phyloP scores from a whole-genome alignment of 176 grass and related monocot species.

The Pharus latifolius region DNA sequence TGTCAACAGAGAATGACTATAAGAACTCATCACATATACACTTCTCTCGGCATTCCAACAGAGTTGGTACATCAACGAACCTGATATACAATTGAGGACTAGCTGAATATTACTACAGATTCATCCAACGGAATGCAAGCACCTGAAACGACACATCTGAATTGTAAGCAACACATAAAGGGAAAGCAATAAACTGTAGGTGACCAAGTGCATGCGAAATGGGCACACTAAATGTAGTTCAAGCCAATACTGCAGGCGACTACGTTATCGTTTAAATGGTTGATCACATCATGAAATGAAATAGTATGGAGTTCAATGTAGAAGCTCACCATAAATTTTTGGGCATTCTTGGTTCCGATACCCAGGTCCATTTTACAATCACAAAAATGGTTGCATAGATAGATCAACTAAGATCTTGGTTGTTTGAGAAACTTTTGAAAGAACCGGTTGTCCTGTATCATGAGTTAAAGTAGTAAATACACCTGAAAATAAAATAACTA shows the following conservation, averaged over 20 bases:
- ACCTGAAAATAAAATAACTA: neutral
- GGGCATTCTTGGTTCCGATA: neutral
- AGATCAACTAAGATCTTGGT: constrained; percentile 14
- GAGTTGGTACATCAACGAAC: neutral
- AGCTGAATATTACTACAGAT: neutral
- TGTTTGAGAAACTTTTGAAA: constrained; percentile 54
- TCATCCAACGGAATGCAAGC: neutral
- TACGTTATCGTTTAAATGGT: neutral
- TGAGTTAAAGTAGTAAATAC: constrained; percentile 16
- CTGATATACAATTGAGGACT: neutral
- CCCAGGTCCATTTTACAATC: neutral
- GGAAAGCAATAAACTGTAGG: neutral
- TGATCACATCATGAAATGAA: neutral
- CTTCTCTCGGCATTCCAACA: neutral
- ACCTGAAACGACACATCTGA: neutral
- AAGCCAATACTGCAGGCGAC: neutral
- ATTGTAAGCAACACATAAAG: constrained; percentile 4
- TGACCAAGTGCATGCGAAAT: neutral
- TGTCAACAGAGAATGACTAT: neutral
- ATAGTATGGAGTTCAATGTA: neutral
- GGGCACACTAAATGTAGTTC: neutral
- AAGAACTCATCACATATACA: constrained; percentile 34
- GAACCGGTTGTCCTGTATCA: constrained; percentile 65
- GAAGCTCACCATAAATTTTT: constrained; percentile 13
- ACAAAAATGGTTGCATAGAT: neutral